Percentiles rank a stretch among this genome's conserved stretches.
Conservation (phyloP, 1,139 yeast genomes). For the Hanseniaspora uvarum region DNA sequence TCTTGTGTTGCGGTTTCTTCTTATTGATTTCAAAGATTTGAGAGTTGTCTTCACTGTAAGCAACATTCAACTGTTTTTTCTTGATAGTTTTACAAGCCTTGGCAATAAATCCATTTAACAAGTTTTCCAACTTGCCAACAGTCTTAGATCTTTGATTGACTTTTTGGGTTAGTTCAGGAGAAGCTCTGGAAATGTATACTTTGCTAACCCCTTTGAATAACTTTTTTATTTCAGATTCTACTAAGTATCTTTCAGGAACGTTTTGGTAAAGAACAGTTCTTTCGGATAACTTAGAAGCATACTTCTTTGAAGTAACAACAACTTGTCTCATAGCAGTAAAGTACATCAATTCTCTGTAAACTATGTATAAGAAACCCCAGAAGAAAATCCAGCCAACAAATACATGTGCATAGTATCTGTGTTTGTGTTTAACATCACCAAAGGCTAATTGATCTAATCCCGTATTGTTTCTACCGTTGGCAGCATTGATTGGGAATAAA, state of each 20-base stretch:
- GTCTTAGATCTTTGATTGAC: conserved; percentile 54
- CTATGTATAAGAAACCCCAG: conserved; percentile 55
- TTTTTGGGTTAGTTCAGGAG: conserved; percentile 46
- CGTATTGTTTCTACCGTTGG: conserved; percentile 42
- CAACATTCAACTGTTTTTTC: conserved; percentile 25
- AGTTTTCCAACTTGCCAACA: conserved; percentile 56
- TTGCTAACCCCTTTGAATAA: conserved; percentile 62
- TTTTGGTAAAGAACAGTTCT: conserved; percentile 72
- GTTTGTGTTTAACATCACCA: conserved; percentile 48
- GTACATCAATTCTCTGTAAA: conserved; percentile 73
- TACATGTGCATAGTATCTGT: conserved; percentile 75
- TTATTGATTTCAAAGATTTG: conserved; percentile 53
- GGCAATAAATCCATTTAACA: conserved; percentile 54
- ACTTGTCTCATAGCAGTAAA: conserved; percentile 75
- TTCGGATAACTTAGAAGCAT: conserved; percentile 61
- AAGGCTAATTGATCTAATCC: conserved; percentile 76
- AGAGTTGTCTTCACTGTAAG: conserved; percentile 23
- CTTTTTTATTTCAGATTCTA: conserved; percentile 51
- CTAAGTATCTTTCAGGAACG: conserved; percentile 60
- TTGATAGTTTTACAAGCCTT: conserved; percentile 52
- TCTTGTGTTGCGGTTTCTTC: conserved; percentile 65
- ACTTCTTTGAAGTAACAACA: conserved; percentile 67
- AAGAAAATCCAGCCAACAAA: conserved; percentile 71
- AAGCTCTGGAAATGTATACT: conserved; percentile 65
- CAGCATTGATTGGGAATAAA: conserved; percentile 55